These are phyloP conservation scores for Pelargonium myrrhifolium DNA, from an alignment of 441 rosid species.

Conservation along the genomic window DNA sequence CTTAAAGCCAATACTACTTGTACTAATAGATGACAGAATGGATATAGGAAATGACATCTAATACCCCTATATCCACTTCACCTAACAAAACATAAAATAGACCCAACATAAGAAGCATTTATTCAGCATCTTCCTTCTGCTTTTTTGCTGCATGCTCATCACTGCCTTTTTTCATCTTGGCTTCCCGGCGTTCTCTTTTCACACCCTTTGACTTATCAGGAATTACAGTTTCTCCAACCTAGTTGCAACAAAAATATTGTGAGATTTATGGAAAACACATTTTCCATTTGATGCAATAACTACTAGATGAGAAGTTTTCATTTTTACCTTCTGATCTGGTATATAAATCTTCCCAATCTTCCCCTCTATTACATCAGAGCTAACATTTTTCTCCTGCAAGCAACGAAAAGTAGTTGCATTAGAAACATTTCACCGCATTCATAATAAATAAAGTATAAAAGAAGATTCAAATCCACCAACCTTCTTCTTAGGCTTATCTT, in stretches of 20 bases:
- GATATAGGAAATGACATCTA: too few relatives aligned
- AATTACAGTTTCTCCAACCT: constrained; percentile 58
- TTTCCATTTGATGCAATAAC: neutral
- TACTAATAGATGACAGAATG: too few relatives aligned
- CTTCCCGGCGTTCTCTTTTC: constrained; percentile 88
- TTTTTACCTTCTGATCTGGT: constrained; percentile 80
- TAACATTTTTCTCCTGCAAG: constrained; percentile 73
- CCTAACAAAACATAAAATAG: too few relatives aligned
- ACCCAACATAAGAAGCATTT: neutral
- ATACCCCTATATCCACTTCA: too few relatives aligned
- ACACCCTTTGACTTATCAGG: constrained; percentile 72
- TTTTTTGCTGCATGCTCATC: constrained; percentile 42
- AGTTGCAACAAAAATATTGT: neutral
- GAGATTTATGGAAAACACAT: neutral
- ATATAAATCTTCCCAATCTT: constrained; percentile 70
- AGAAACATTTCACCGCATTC: constrained; percentile 8
- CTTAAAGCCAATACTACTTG: too few relatives aligned
- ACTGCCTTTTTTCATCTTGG: constrained; percentile 38
- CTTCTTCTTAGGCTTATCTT: constrained; percentile 81
- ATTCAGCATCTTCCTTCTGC: constrained; percentile 42
- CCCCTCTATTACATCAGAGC: constrained; percentile 53
- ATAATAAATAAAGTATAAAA: neutral
- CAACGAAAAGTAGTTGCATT: constrained; percentile 9
- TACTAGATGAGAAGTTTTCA: neutral
- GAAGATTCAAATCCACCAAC: constrained; percentile 23